Percentiles rank a stretch among this genome's conserved stretches.
These are phyloP conservation scores for Oryza brachyantha DNA, from an alignment of 176 grass and related monocot genomes.

Conservation along the genomic window DNA sequence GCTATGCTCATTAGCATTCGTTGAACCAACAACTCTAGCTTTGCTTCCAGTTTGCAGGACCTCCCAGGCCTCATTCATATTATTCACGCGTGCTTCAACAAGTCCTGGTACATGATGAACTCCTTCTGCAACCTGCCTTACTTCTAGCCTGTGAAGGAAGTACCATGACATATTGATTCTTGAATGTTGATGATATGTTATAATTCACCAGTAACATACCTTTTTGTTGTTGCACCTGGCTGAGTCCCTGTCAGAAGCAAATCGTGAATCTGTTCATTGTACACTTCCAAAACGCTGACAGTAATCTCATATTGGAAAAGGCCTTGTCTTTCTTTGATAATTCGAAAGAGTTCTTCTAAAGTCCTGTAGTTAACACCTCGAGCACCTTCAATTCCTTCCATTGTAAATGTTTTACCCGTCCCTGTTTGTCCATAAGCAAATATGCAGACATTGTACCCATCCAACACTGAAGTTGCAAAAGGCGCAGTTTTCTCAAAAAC, in stretches of 20 bases:
- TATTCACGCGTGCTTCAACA: slow-evolving; percentile 69
- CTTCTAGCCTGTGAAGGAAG: slow-evolving; percentile 63
- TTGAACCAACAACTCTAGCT: slow-evolving; percentile 80
- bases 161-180: background rate
- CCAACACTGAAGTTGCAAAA: slow-evolving; percentile 85
- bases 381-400: slow-evolving; percentile 81
- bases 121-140: slow-evolving; percentile 79
- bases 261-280: slow-evolving; percentile 97
- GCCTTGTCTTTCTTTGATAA: slow-evolving; percentile 74
- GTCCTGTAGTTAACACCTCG: slow-evolving; percentile 92
- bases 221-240: slow-evolving; percentile 54
- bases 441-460: slow-evolving; percentile 95
- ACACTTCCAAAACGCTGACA: slow-evolving; percentile 88
- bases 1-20: slow-evolving; percentile 96
- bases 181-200: background rate
- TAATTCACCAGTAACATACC: slow-evolving; percentile 35
- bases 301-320: slow-evolving; percentile 68
- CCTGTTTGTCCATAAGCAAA: slow-evolving; percentile 95
- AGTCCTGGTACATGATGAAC: slow-evolving; percentile 96
- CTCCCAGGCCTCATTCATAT: slow-evolving; percentile 87
- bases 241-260: slow-evolving; percentile 69
- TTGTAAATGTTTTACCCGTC: slow-evolving; percentile 97
- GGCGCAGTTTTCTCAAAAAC: slow-evolving; percentile 81
- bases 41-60: slow-evolving; percentile 89
- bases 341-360: slow-evolving; percentile 76